Percentiles rank a stretch among this genome's conserved stretches.
Conservation (phyloP, 768 basidiomycete genomes). For the Exsudoporus frostii region DNA sequence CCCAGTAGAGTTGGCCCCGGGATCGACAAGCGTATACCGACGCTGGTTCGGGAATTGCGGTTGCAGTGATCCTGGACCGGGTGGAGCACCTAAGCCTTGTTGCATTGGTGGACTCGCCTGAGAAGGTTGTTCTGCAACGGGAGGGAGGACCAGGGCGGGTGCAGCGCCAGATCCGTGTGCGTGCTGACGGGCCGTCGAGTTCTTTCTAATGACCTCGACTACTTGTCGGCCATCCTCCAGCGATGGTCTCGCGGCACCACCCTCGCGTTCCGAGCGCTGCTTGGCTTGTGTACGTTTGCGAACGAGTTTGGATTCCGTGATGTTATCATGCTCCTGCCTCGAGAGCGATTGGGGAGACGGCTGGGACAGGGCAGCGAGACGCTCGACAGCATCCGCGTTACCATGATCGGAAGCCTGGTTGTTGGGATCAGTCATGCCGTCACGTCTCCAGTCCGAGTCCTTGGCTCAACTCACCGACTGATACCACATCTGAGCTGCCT, state of each 20-base stretch:
- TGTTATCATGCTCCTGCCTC: slow-evolving; percentile 72
- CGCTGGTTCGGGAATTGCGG: slow-evolving; percentile 37
- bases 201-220: slow-evolving; percentile 54
- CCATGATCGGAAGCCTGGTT: slow-evolving; percentile 69
- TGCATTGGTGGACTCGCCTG: slow-evolving; percentile 1
- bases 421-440: background rate
- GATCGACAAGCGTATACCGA: slow-evolving; percentile 49
- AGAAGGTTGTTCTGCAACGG: slow-evolving; percentile 17
- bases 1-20: slow-evolving; percentile 23
- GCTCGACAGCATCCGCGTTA: slow-evolving; percentile 75
- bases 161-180: slow-evolving; percentile 11
- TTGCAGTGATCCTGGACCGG: background rate
- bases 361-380: slow-evolving; percentile 65
- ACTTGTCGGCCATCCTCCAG: slow-evolving; percentile 41
- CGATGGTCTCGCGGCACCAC: slow-evolving; percentile 9
- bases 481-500: slow-evolving; percentile 78
- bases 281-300: slow-evolving; percentile 76
- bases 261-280: slow-evolving; percentile 42
- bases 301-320: slow-evolving; percentile 78
- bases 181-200: slow-evolving; percentile 34
- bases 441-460: background rate
- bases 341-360: slow-evolving; percentile 64
- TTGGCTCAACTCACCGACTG: slow-evolving; percentile 39
- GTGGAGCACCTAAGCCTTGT: background rate
- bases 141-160: background rate